phyloP scores from a whole-genome alignment of 208 protist genomes.

The Leishmania martiniquensis region DNA sequence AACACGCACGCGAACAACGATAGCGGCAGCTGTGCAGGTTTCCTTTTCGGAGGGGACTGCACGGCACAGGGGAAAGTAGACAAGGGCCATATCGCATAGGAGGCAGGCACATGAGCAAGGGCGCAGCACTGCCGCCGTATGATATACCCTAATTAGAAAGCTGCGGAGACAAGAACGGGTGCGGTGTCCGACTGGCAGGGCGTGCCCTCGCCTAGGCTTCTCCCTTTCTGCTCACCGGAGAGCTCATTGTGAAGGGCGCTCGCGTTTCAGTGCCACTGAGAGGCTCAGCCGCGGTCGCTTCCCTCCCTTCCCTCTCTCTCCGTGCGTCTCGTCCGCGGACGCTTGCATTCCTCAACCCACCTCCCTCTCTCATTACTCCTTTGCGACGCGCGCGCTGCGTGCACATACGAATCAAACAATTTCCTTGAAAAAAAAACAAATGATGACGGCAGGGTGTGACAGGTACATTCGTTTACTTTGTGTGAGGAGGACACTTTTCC shows the following conservation, averaged over 20 bases:
- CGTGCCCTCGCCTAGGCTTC: not conserved
- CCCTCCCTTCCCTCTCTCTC: not conserved
- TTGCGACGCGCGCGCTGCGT: not conserved
- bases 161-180: not conserved
- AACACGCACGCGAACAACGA: not conserved
- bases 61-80: not conserved
- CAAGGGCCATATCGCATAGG: not conserved
- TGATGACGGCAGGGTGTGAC: not conserved
- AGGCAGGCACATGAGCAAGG: not conserved
- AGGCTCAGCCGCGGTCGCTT: not conserved
- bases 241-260: not conserved
- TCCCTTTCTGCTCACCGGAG: not conserved
- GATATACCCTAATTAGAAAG: not conserved
- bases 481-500: constrained; percentile 38
- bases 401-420: not conserved
- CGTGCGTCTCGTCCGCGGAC: not conserved
- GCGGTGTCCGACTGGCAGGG: not conserved
- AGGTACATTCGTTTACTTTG: constrained; percentile 27
- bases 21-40: not conserved
- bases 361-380: not conserved
- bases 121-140: not conserved
- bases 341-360: not conserved
- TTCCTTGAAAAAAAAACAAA: not conserved
- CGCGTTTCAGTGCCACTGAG: not conserved
- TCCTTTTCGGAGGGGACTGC: not conserved